Evolutionary conservation across 495 filamentous ascomycete species (phyloP).

Genomic region (Sabuloglossum arenarium): DNA sequence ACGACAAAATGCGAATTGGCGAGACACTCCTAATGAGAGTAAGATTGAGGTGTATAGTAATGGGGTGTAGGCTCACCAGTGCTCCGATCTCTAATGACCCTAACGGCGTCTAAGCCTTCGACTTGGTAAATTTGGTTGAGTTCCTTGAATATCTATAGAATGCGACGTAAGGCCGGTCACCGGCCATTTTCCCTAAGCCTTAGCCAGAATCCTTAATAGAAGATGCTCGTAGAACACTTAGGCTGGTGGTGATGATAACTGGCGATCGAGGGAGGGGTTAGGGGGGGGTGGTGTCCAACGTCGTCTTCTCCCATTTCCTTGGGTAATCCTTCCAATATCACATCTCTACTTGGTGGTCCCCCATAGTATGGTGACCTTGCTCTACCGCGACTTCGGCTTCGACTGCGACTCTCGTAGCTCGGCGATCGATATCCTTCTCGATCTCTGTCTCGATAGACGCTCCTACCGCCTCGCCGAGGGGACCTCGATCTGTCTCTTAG

Average conservation of each 20-base stretch:
- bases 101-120: constrained; percentile 37
- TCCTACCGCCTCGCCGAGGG: constrained; percentile 18
- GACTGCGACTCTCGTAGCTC: constrained; percentile 19
- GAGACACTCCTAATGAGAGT: constrained; percentile 28
- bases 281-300: constrained; percentile 30
- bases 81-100: constrained; percentile 43
- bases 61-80: constrained; percentile 25
- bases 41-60: neutral
- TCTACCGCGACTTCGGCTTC: constrained; percentile 24
- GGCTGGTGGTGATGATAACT: neutral
- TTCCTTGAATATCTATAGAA: constrained; percentile 38
- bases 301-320: constrained; percentile 39
- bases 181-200: constrained; percentile 21
- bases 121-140: constrained; percentile 35
- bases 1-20: constrained; percentile 46
- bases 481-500: constrained; percentile 21
- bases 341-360: constrained; percentile 30
- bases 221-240: constrained; percentile 5
- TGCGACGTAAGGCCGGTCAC: constrained; percentile 12
- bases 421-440: constrained; percentile 33
- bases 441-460: constrained; percentile 32
- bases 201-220: constrained; percentile 22
- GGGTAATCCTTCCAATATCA: constrained; percentile 40
- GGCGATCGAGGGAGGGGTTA: constrained; percentile 1
- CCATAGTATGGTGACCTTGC: constrained; percentile 23